Conservation (phyloP, 345 rosid species). For the Cochlearia excelsa region DNA sequence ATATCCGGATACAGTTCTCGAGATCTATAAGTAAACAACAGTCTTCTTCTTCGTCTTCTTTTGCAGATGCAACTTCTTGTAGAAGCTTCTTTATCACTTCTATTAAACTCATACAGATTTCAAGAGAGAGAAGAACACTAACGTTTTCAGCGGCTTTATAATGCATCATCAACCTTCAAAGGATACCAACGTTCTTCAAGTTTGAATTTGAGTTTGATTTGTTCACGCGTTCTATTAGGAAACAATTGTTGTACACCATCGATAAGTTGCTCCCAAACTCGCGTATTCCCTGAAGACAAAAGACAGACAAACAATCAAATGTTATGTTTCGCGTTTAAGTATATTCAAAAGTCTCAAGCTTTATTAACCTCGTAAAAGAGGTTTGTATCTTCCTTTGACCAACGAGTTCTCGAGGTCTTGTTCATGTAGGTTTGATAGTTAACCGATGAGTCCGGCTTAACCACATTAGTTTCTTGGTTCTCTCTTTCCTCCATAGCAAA, state of each 20-base stretch:
- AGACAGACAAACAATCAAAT: no score
- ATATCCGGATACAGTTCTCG: no score
- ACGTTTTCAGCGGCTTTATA: constrained; percentile 50
- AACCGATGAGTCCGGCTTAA: constrained; percentile 25
- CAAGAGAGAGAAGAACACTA: background rate
- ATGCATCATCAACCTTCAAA: constrained; percentile 35
- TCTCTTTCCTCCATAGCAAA: constrained; percentile 1
- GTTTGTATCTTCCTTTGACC: constrained; percentile 33
- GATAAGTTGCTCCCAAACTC: constrained; percentile 71
- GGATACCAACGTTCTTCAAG: constrained; percentile 64
- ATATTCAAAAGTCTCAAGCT: background rate
- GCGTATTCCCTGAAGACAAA: constrained; percentile 35
- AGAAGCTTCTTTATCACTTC: no score
- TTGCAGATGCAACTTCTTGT: no score
- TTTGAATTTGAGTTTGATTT: constrained; percentile 57
- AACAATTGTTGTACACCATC: constrained; percentile 67
- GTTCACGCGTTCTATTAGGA: constrained; percentile 56
- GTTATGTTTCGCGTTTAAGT: no score
- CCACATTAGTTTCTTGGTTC: background rate
- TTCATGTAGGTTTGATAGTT: constrained; percentile 26
- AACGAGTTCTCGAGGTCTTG: background rate
- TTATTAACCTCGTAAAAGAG: constrained; percentile 56
- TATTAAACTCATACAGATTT: constrained; percentile 10
- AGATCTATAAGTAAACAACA: no score
- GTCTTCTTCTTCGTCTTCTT: no score